Conservation (phyloP, 148 eudicot species). For the Rhododendron williamsianum region DNA sequence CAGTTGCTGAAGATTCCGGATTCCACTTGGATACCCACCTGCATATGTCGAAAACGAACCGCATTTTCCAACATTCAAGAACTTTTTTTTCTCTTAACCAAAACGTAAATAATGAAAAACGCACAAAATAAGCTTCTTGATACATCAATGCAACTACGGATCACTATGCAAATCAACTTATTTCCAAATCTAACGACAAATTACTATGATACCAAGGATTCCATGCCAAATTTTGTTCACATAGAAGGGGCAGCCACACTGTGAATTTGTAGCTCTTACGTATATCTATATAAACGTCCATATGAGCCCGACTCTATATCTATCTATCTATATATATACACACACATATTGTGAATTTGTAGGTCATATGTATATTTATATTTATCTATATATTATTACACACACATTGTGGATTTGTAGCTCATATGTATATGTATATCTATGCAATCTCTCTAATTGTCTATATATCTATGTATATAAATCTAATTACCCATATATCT, state of each 20-base stretch:
- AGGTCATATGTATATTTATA: neutral
- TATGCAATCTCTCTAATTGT: neutral
- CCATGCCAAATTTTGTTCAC: neutral
- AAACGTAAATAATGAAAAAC: neutral
- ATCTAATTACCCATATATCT: no score
- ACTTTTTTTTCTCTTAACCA: neutral
- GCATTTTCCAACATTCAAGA: neutral
- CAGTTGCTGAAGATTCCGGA: conserved; percentile 62
- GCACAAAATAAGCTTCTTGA: neutral
- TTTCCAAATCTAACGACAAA: neutral
- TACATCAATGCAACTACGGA: neutral
- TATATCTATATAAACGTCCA: neutral
- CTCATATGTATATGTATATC: neutral
- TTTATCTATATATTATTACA: neutral
- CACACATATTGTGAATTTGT: neutral
- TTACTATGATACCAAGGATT: neutral
- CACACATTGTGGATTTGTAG: neutral
- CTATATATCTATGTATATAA: neutral
- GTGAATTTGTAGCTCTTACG: neutral
- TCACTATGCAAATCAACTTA: neutral
- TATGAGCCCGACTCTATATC: neutral
- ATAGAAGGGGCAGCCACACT: neutral
- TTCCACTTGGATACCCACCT: conserved; percentile 49
- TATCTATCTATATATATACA: neutral
- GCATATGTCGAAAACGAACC: neutral